phyloP scores from a whole-genome alignment of 1,284 basidiomycete species.

The Filobasidium uniguttulatum region DNA sequence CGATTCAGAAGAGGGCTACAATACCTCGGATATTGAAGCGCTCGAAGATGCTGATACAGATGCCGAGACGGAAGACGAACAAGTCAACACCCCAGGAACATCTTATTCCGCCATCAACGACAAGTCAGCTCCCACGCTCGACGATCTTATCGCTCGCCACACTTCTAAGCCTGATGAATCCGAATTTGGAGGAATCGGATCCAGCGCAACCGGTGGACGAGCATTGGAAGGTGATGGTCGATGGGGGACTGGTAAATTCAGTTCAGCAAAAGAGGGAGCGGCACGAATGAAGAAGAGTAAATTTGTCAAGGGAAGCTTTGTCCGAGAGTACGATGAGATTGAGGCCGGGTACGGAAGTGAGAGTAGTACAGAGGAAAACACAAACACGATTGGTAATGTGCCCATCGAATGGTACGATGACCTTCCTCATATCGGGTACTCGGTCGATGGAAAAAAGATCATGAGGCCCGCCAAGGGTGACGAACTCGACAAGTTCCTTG shows the following conservation, averaged over 20 bases:
- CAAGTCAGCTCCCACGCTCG: constrained; percentile 10
- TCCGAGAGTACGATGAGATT: constrained; percentile 83
- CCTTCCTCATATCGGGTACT: constrained; percentile 96
- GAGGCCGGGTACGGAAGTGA: constrained; percentile 95
- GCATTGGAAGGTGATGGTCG: constrained; percentile 21
- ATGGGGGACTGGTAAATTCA: constrained; percentile 30
- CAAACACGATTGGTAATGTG: constrained; percentile 87
- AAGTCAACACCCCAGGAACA: constrained; percentile 40
- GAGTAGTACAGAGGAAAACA: constrained; percentile 91
- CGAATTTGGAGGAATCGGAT: constrained; percentile 15
- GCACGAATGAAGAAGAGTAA: constrained; percentile 29
- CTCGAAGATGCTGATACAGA: constrained; percentile 39
- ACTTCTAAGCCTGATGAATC: constrained; percentile 14
- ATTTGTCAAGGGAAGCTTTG: constrained; percentile 66
- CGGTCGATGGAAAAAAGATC: constrained; percentile 87
- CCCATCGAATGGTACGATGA: constrained; percentile 99
- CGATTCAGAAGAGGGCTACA: constrained; percentile 35
- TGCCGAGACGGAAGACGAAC: constrained; percentile 38
- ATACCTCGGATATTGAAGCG: constrained; percentile 36
- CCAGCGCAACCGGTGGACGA: constrained; percentile 5
- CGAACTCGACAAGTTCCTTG: constrained; percentile 92
- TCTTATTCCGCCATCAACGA: background rate
- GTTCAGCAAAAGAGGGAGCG: constrained; percentile 29
- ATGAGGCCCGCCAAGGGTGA: constrained; percentile 89
- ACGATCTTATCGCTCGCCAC: constrained; percentile 12